phyloP scores from a whole-genome alignment of 176 grass and related monocot genomes.

The Zea mays region DNA sequence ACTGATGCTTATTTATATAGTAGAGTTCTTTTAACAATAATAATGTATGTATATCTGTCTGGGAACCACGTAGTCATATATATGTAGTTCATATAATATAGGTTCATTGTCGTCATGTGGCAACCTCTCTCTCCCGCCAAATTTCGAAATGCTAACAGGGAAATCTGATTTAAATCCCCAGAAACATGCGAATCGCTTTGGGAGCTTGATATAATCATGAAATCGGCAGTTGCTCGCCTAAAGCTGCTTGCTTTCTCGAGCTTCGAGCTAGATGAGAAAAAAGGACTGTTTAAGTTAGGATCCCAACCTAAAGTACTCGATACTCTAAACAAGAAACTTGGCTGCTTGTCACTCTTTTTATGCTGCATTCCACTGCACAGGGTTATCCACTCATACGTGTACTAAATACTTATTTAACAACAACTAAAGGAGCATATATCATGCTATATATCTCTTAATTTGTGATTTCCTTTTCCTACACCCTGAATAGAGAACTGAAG shows the following conservation, averaged over 20 bases:
- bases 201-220: constrained; percentile 36
- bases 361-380: constrained; percentile 37
- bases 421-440: neutral
- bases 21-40: no score
- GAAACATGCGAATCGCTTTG: constrained; percentile 41
- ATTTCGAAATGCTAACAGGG: constrained; percentile 49
- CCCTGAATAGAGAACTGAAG: no score
- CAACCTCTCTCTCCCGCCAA: constrained; percentile 49
- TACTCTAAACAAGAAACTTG: constrained; percentile 37
- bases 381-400: constrained; percentile 24
- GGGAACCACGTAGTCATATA: no score
- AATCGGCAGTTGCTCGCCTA: constrained; percentile 32
- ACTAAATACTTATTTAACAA: neutral
- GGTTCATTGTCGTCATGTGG: neutral
- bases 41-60: neutral
- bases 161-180: constrained; percentile 44
- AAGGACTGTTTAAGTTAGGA: constrained; percentile 33
- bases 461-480: no score
- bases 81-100: no score
- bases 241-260: constrained; percentile 45
- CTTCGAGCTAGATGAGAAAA: constrained; percentile 31
- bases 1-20: no score
- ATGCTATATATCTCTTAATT: no score
- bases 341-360: constrained; percentile 33
- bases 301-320: constrained; percentile 45